phyloP scores from a whole-genome alignment of 129 eudicot species.

The Ambrosia trifida region DNA sequence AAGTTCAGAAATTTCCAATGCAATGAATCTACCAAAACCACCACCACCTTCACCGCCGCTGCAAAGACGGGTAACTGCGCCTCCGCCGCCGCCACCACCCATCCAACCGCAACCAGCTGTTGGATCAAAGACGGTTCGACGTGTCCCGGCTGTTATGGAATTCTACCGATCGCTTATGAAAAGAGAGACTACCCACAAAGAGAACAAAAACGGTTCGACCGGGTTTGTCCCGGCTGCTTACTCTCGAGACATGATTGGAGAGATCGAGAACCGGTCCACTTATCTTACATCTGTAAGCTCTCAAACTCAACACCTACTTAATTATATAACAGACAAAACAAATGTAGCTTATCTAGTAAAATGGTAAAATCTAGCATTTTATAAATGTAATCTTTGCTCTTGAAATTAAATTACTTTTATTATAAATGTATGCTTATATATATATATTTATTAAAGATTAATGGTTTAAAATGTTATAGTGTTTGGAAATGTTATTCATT shows the following conservation, averaged over 20 bases:
- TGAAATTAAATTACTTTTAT: too few species aligned
- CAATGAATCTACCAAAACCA: constrained; percentile 28
- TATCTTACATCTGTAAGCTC: constrained; percentile 75
- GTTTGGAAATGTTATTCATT: too few species aligned
- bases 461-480: too few species aligned
- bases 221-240: constrained; percentile 35
- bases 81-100: constrained; percentile 85
- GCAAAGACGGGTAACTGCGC: constrained; percentile 23
- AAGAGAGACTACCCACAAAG: constrained; percentile 44
- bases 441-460: too few species aligned
- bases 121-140: constrained; percentile 59
- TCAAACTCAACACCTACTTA: not conserved
- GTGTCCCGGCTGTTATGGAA: constrained; percentile 86
- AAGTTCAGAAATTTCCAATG: constrained; percentile 12
- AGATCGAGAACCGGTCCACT: constrained; percentile 88
- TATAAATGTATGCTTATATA: too few species aligned
- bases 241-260: constrained; percentile 83
- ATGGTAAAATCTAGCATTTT: too few species aligned
- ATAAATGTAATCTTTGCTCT: too few species aligned
- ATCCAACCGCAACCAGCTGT: constrained; percentile 44
- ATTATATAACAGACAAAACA: too few species aligned
- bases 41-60: constrained; percentile 37
- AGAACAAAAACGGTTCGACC: constrained; percentile 37
- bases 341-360: too few species aligned
- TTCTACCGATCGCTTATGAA: constrained; percentile 78